Base-by-base conservation (phyloP, 768 basidiomycete species). In the Pseudohyphozyma bogoriensis region DNA sequence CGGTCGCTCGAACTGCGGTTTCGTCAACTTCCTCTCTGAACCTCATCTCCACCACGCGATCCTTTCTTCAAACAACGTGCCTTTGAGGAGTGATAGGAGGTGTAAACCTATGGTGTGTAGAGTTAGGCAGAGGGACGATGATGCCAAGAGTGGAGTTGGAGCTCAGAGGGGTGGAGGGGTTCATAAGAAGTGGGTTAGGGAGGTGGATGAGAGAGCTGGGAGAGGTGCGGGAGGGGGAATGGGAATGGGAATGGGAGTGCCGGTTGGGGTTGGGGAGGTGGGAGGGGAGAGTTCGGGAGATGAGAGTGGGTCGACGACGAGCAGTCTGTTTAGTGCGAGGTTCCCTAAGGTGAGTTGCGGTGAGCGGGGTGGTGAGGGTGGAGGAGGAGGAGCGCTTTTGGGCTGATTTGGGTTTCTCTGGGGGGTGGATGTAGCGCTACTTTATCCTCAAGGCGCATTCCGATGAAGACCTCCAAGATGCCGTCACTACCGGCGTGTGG, bases 61-160 rank as follows among this genome's bases (percentile, higher is more conserved):
- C 58, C 67, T 71, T 3, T 79, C 76, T 50, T 90, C 87, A 74
- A 85, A 88, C 72, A 87, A 87, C 16, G 73, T 76, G 50, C 77
- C 81, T 0, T 72, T 96, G 32, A 83, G 90, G 29, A 72, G 75
- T 63, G 89, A 95, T 69, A 76, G 80, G 16, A 78, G 83, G 32
- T 89, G 87, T 76, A 83, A 83, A 32, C 77, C 80, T 26, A 76
- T 96, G 51, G 84, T 96, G 29, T 96, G 92, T 73, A 82, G 90
- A 28, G 81, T 86, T 12, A 79, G 91, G 51, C 79, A 79, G 58
- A 83, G 78, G 65, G 87, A 87, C 50, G 93, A 96, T 68, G 91
- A 93, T 72, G 69, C 89, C 46, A 84, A 81, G 62, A 85, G 89
- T 0, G 93, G 93, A 0, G 91, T 97, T 1, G 91, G 92, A 5